Evolutionary conservation across 2,329 filamentous ascomycete genomes (phyloP), one percentile per base, ranked within the genome.

Genomic region (Ophiostoma ips): DNA sequence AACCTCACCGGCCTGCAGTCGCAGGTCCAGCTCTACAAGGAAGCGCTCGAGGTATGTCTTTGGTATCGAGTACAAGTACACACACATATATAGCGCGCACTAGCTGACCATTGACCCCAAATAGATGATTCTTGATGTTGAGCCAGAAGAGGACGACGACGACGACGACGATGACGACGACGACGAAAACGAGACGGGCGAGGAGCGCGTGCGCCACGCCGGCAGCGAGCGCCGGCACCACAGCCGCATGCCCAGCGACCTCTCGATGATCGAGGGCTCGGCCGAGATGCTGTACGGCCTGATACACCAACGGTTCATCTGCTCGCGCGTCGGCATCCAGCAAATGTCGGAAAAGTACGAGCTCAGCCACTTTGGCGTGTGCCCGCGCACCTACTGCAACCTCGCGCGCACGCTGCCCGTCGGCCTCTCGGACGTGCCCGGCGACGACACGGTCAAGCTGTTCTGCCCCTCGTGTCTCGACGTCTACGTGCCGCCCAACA

Each of bases 261-360:
- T 95, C 43, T 94, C 87, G 53, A 84, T 95, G 57, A 95, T 98
- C 61, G 92, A 98, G 69, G 94, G 85, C 56, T 95, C 88, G 1
- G 90, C 92, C n/a, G 92, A 98, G 71, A 82, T 96, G 71, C 81
- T 98, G 21, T 98, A 98, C 68, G 92, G 92, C 37, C 77, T 98
- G 53, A 98, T 98, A 66, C 92, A 98, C 69, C 92, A 96, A 66
- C 84, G 92, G 51, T 98, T 95, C 68, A 96, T 98, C 68, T 96
- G 89, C 61, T 95, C 89, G 21, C 79, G 92, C 52, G 87, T 87
- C 2, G 92, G 92, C 48, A 96, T 98, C 60, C 90, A 96, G 68
- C 89, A 95, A 65, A 98, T 98, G 92, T 87, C 89, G 55, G 92
- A 98, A 67, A 98, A 98, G 67, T 98, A 96, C 71, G 90, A 96